A percentile compares a stretch with the other conserved stretches of the same genome.
phyloP scores from a whole-genome alignment of 768 basidiomycete species.

The Cyathus striatus region DNA sequence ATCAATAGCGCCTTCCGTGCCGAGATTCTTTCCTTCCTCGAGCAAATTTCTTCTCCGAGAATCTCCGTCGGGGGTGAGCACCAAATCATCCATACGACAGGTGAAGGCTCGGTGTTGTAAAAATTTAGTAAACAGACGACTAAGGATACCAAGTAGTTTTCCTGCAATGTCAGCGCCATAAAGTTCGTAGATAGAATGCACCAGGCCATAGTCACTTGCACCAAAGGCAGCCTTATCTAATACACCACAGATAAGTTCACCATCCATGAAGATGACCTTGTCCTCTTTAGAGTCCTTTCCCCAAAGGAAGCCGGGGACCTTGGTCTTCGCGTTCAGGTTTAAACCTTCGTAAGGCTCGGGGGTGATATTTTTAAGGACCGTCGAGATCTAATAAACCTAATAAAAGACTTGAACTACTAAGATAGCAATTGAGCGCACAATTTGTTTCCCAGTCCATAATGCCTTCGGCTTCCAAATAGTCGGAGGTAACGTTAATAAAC shows the following conservation, averaged over 20 bases:
- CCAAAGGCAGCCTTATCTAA: constrained; percentile 98
- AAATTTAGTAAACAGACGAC: constrained; percentile 94
- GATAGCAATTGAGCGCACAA: constrained; percentile 46
- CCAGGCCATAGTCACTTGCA: constrained; percentile 91
- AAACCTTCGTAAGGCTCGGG: constrained; percentile 75
- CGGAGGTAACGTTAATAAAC: constrained; percentile 81
- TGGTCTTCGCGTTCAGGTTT: constrained; percentile 81
- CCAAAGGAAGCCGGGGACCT: constrained; percentile 87
- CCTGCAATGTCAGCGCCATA: constrained; percentile 90
- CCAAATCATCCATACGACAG: constrained; percentile 97
- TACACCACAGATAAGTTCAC: constrained; percentile 89
- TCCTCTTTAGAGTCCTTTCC: constrained; percentile 77
- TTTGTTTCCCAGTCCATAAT: constrained; percentile 97
- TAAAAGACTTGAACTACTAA: too few relatives aligned
- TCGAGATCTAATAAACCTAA: constrained; percentile 67
- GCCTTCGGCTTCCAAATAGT: constrained; percentile 88
- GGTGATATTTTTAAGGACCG: constrained; percentile 88
- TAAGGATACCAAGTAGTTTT: constrained; percentile 86
- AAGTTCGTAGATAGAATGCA: constrained; percentile 94
- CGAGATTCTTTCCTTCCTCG: constrained; percentile 60
- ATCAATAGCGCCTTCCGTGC: constrained; percentile 85
- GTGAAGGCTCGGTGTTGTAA: constrained; percentile 96
- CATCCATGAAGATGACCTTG: constrained; percentile 85
- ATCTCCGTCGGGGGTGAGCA: constrained; percentile 82
- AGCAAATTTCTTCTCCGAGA: constrained; percentile 62